Base-by-base conservation (phyloP, 2,329 filamentous ascomycete genomes). In the Akanthomyces uredinophilus region DNA sequence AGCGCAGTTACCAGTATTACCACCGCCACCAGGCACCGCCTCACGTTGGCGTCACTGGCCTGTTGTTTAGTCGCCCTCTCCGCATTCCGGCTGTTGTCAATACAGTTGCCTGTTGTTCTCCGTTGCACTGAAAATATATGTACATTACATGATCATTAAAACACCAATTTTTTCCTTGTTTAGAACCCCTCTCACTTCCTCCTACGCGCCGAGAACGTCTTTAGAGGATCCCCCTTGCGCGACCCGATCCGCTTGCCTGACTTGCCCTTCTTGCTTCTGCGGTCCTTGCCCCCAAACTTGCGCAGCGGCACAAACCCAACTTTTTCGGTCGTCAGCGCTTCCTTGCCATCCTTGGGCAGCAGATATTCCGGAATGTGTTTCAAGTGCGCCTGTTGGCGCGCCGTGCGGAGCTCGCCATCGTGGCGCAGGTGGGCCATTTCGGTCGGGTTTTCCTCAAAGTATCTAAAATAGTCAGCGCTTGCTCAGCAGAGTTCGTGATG, bases 391-490 rank as follows among this genome's bases (percentile, higher is more conserved):
- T 98, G 93, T 51, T 92, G 87, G 63, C 91, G 82, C 16, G 93
- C 91, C 27, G 92, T 87, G 64, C 92, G 85, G 62, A 96, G 81
- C 73, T 97, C 94, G 43, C 88, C 88, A 72, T 99, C 95, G 72
- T 99, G 95, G 29, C 94, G 86, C 67, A 98, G 80, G 72, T 96
- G 92, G 43, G 87, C 85, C 66, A 98, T 78, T 72, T 98, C 94
- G 37, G 89, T 87, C 0, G 95, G 95, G 73, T 99, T 97, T 75
- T 99, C 95, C 72, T 98, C 95, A 70, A 98, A 99, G 79, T 98
- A 92, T 57, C 77, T 79, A 22, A n/a, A 50, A 44, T 37, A 59
- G 61, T 61, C 27, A 61, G 39, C 18, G 37, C 29, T 5, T 37
- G 27, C 43, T 41, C 24, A 50, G 47, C 53, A 44, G 8, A 44